Base-by-base conservation (phyloP, 1,139 yeast species). In the Barnettozyma hawaiiensis region DNA sequence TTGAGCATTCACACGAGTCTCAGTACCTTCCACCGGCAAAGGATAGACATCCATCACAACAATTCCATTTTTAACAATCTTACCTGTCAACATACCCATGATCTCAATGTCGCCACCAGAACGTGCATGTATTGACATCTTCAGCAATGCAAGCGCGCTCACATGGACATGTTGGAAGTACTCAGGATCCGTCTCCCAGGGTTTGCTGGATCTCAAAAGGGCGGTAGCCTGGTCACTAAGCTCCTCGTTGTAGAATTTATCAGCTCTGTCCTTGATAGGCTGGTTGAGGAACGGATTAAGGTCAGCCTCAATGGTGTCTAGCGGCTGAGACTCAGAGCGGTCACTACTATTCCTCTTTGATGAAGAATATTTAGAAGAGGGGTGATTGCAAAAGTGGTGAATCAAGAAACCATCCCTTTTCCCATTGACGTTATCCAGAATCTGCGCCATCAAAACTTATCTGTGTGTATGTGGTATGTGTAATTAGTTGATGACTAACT, bases 41-140 rank as follows among this genome's bases (percentile, higher is more conserved):
- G 90, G 81, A 60, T 85, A 92, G 5, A 81, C 82, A 60, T 90
- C 97, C 72, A 81, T 73, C 1, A 92, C 84, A 3, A 86, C 73
- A 48, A 92, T 76, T 12, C 75, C 71, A 36, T 73, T 65, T 2
- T 69, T 74, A 3, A 71, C 63, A 10, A 85, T 73, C 51, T 81
- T 81, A 0, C 97, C 97, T 0, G 92, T 77, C 63, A 92, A 70
- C 82, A 89, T 84, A 4, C 97, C 97, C 97, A 92, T 90, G 12
- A 92, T 79, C 60, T 92, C 98, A 37, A 87, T 81, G n/a, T 84
- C 69, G 0, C 95, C 96, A 5, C 97, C 97, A 1, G 79, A 68
- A 29, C 84, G 69, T 0, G 97, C 94, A 63, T 90, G 97, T 26
- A 77, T 69, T 4, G 86, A 63, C 87, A 90, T 89, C 58, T 89